Base-by-base conservation (phyloP, 148 eudicot genomes). In the Arctostaphylos glauca region DNA sequence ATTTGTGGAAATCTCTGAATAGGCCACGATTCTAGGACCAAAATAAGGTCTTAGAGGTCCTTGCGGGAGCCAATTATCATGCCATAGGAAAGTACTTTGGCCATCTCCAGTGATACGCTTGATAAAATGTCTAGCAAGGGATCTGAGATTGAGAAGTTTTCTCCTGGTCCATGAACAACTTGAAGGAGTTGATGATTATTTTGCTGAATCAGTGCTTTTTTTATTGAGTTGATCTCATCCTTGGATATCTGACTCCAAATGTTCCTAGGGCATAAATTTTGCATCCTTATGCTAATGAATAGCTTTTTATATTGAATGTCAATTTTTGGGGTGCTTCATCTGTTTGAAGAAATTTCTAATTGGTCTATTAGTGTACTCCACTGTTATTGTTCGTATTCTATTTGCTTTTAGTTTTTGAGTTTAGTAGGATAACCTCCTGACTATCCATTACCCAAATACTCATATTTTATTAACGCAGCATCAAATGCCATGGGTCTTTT, bases 141-240 rank as follows among this genome's bases (percentile, higher is more conserved):
- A 31, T 31, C 38, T 31, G 38, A 31, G 1, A 0, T 31, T 31
- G 38, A 31, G 0, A 31, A 31, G 1, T 31, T 31, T 31, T 31
- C 38, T 31, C 38, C 38, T 31, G 38, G 38, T 31, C 38, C 38
- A 31, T 31, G 38, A 31, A 1, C 38, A 31, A 31, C 38, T 31
- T 31, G 38, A 31, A 31, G 38, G 38, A 31, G 38, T 55, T 68
- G 25, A 14, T 53, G 56, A 16, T 50, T 70, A 46, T 48, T 9
- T 23, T 4, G 23, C 6, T 76, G 41, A 25, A 9, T 2, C 18
- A 43, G 44, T 43, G 55, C 41, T 66, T 25, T 46, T 23, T 67
- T 16, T 46, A 67, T 72, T 38, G 77, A 12, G 46, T 81, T 81
- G n/a, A 81, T 81, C 74, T 18, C 64, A 1, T 41, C 53, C 7